Evolutionary conservation across 306 rosid genomes (phyloP).

Genomic region (Quercus mongolica): DNA sequence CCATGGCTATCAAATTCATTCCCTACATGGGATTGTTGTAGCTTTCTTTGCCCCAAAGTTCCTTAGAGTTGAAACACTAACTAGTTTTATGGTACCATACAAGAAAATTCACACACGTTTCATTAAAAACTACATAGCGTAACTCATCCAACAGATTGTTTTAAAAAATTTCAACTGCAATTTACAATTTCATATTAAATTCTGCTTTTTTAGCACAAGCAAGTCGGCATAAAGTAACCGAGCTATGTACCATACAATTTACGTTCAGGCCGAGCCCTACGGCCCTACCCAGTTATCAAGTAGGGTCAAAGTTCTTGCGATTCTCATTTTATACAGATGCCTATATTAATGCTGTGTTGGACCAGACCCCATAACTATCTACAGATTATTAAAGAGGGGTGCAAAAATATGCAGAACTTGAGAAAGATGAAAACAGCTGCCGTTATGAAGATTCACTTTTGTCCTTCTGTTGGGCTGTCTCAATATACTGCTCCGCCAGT

Average conservation of each 20-base stretch:
- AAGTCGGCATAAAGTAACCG: neutral
- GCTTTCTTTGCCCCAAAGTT: neutral
- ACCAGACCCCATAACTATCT: slow-evolving; percentile 14
- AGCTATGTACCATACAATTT: neutral
- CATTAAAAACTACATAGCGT: neutral
- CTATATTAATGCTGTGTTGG: slow-evolving; percentile 3
- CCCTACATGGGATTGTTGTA: neutral
- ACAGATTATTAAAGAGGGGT: slow-evolving; percentile 12
- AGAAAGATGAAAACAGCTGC: neutral
- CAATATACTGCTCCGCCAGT: slow-evolving; percentile 88
- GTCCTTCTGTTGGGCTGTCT: slow-evolving; percentile 71
- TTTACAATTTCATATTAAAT: neutral
- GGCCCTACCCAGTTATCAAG: neutral
- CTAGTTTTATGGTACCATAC: neutral
- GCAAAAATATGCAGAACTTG: slow-evolving; percentile 12
- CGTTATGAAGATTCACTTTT: slow-evolving; percentile 29
- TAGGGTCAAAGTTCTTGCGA: neutral
- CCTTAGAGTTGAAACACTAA: neutral
- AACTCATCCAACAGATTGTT: neutral
- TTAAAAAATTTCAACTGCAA: neutral
- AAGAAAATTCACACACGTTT: neutral
- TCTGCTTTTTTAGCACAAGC: neutral
- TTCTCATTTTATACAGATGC: slow-evolving; percentile 19
- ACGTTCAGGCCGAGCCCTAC: neutral
- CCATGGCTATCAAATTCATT: neutral